Evolutionary conservation across 2,329 filamentous ascomycete genomes (phyloP).

Genomic region (Xylariales sp.): DNA sequence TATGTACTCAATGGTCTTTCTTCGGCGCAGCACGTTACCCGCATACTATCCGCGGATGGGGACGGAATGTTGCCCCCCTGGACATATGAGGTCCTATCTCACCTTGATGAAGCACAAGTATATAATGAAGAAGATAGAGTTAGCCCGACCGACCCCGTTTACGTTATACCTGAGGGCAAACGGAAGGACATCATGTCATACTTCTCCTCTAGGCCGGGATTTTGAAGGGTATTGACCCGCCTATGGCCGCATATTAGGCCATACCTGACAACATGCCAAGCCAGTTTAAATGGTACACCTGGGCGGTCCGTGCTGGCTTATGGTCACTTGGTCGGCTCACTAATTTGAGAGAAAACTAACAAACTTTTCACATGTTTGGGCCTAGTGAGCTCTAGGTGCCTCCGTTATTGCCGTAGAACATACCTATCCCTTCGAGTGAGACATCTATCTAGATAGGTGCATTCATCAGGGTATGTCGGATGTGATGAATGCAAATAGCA

Average conservation of each 20-base stretch:
- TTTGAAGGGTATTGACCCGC: conserved; percentile 55
- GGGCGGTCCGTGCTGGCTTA: conserved; percentile 39
- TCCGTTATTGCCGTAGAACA: conserved; percentile 40
- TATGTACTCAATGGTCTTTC: conserved; percentile 91
- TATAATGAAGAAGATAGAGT: conserved; percentile 79
- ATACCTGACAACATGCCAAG: conserved; percentile 47
- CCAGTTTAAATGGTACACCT: conserved; percentile 46
- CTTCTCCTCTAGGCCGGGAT: conserved; percentile 69
- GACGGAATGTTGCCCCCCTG: conserved; percentile 58
- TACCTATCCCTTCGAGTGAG: conserved; percentile 35
- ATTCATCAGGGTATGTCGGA: conserved; percentile 37
- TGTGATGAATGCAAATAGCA: conserved; percentile 36
- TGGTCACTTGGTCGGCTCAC: conserved; percentile 27
- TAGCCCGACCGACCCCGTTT: conserved; percentile 81
- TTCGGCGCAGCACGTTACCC: conserved; percentile 76
- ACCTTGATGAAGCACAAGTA: conserved; percentile 67
- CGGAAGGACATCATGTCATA: conserved; percentile 74
- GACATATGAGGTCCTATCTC: conserved; percentile 57
- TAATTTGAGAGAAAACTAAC: conserved; percentile 23
- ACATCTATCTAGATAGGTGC: conserved; percentile 37
- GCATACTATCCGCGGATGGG: conserved; percentile 50
- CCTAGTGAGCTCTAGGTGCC: conserved; percentile 18
- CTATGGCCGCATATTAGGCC: conserved; percentile 51
- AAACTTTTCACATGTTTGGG: conserved; percentile 39
- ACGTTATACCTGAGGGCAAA: conserved; percentile 79